These are phyloP conservation scores for Termitomyces sp. DNA, from an alignment of 768 basidiomycete genomes.

Conservation along the genomic window DNA sequence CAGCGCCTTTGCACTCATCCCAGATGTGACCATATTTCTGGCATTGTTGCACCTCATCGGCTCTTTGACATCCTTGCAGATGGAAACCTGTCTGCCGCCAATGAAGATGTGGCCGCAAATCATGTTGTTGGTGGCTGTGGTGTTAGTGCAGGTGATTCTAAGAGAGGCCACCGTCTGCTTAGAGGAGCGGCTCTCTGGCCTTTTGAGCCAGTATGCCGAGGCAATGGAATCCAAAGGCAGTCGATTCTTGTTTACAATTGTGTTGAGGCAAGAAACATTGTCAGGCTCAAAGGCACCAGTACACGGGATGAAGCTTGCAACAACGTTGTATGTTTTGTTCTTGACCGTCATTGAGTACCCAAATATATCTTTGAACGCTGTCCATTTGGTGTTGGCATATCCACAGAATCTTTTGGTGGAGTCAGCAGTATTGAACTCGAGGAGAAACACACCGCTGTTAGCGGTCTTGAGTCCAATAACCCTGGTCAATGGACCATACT, in stretches of 20 bases:
- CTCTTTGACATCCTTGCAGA: slow-evolving; percentile 3
- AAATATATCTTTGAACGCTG: no score
- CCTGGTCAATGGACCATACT: no score
- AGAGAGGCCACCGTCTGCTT: not conserved
- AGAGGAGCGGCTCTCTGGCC: not conserved
- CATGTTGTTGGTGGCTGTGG: not conserved
- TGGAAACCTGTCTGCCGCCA: not conserved
- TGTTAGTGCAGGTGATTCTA: not conserved
- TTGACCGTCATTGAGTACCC: no score
- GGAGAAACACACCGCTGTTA: no score
- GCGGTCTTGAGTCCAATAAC: no score
- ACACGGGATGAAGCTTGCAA: not conserved
- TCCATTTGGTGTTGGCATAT: no score
- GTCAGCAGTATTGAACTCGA: no score
- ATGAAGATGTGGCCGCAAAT: not conserved
- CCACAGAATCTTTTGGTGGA: no score
- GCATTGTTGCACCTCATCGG: slow-evolving; percentile 4
- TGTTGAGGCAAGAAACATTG: not conserved
- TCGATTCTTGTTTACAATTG: not conserved
- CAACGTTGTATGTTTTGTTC: not conserved
- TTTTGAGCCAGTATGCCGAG: not conserved
- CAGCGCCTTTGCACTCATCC: no score
- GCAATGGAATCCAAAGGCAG: not conserved
- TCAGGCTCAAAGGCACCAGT: not conserved
- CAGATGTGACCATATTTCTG: no score